Percentiles rank a stretch among this genome's conserved stretches.
Conservation (phyloP, 306 rosid species). For the Quercus glauca region DNA sequence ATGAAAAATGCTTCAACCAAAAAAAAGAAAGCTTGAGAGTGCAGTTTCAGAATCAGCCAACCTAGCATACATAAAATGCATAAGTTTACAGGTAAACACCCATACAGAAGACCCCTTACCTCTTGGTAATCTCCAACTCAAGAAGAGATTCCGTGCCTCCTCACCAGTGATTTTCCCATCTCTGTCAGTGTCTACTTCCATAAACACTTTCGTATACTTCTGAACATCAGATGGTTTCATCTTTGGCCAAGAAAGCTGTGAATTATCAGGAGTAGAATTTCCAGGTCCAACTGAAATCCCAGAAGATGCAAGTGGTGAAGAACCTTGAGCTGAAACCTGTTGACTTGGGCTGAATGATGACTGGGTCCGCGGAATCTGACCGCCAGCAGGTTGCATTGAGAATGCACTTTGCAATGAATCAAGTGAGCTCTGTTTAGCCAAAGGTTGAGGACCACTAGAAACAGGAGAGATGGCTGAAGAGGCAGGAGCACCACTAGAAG, state of each 20-base stretch:
- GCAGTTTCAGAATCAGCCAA: conserved; percentile 15
- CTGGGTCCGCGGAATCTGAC: conserved; percentile 54
- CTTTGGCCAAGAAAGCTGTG: conserved; percentile 85
- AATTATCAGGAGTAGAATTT: conserved; percentile 49
- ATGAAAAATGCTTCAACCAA: background rate
- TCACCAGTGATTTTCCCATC: conserved; percentile 96
- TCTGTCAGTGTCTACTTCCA: conserved; percentile 88
- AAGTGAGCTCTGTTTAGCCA: conserved; percentile 47
- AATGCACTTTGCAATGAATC: conserved; percentile 67
- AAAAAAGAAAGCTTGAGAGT: background rate
- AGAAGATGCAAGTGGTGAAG: conserved; percentile 54
- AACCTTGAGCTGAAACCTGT: conserved; percentile 50
- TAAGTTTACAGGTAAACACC: conserved; percentile 2
- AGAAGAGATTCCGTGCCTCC: conserved; percentile 89
- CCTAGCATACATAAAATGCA: conserved; percentile 14
- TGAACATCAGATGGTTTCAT: conserved; percentile 93
- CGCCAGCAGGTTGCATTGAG: conserved; percentile 48
- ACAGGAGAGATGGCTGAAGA: conserved; percentile 51
- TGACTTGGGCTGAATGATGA: conserved; percentile 46
- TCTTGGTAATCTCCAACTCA: conserved; percentile 97
- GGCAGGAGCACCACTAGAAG: conserved; percentile 42
- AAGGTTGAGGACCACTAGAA: conserved; percentile 55
- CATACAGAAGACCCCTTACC: conserved; percentile 39
- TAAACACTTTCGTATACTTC: conserved; percentile 82
- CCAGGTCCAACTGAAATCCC: conserved; percentile 55